Base-by-base conservation (phyloP, 352 stramenopile genomes). In the Elongisporangium prolatum region DNA sequence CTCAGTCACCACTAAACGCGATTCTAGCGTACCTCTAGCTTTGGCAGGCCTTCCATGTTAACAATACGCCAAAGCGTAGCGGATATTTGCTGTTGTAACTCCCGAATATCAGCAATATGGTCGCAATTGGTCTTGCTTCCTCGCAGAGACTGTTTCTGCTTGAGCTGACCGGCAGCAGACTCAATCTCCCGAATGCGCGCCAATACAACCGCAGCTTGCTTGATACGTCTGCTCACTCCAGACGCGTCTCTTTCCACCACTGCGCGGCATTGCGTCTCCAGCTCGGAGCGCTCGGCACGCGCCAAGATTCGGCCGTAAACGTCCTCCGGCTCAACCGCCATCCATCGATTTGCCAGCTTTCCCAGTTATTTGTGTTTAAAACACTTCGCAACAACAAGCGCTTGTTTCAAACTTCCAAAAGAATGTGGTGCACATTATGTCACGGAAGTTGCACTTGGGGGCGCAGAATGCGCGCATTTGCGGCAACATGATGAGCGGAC, bases 251-350 rank as follows among this genome's bases (percentile, higher is more conserved):
- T 68, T 0, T 16, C 14, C n/a, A 64, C 22, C 11, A 77, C 62
- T 4, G 28, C 20, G 0, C 54, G 20, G 47, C 72, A 65, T 54
- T 72, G 53, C 13, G 59, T 57, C 4, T 20, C 55, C 47, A 74
- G 58, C 49, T 75, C 63, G 13, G 62, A 51, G 0, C 22, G 57
- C 55, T 71, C 48, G 37, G 72, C 61, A 24, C 57, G 63, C 48
- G 54, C 20, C 55, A 83, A 49, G 25, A 83, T 75, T 50, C 68
- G 66, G 50, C 61, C 71, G 48, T 69, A 80, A 28, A 67, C 60
- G 37, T 56, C 60, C n/a, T 75, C 64, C 11, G 34, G 34, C 34
- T 44, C 34, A 44, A 44, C 34, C 34, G 34, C 10, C 34, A 44
- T 44, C 34, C 34, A 2, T 13, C 34, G 34, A 7, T 44, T 44